Base-by-base conservation (phyloP, 306 rosid species). In the Rosa chinensis region DNA sequence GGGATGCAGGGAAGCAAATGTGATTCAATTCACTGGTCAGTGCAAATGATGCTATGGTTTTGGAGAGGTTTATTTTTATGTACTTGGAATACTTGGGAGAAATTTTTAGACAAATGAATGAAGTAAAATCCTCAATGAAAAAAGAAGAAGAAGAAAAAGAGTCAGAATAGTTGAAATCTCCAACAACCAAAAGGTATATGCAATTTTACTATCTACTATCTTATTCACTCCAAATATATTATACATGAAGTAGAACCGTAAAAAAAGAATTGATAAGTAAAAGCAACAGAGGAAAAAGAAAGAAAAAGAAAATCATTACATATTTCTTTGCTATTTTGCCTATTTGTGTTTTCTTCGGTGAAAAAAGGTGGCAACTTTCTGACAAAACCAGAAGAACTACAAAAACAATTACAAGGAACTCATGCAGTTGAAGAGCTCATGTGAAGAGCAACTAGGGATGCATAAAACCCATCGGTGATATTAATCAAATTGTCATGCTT, bases 401-500 rank as follows among this genome's bases (percentile, higher is more conserved):
- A 43, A 20, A 10, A 20, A 42, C 9, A 68, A n/a, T 17, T 14
- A 8, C 6, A 48, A 66, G 72, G 76, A 49, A 12, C 72, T 64
- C 78, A 89, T 12, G 76, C 78, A 5, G 90, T 86, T 43, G 92
- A 78, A 48, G 92, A 89, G 64, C 83, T 84, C 0, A 88, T 81
- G 83, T 94, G 91, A 80, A 94, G 97, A 25, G 93, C 85, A 67
- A 94, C 81, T 18, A 94, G 80, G 64, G 98, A 94, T 74, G 98
- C 98, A 87, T 94, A 94, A 78, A 85, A 82, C 9, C 98, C 98
- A 47, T 77, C 94, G 10, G 81, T 74, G 40, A 92, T 81, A 11
- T 84, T 86, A 61, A 94, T 90, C 74, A 92, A 79, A 0, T 84
- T 88, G 40, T 90, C 96, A 37, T 94, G 98, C 75, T 75, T 88